phyloP scores from a whole-genome alignment of 2,329 filamentous ascomycete species.

The Fusarium ambrosium region DNA sequence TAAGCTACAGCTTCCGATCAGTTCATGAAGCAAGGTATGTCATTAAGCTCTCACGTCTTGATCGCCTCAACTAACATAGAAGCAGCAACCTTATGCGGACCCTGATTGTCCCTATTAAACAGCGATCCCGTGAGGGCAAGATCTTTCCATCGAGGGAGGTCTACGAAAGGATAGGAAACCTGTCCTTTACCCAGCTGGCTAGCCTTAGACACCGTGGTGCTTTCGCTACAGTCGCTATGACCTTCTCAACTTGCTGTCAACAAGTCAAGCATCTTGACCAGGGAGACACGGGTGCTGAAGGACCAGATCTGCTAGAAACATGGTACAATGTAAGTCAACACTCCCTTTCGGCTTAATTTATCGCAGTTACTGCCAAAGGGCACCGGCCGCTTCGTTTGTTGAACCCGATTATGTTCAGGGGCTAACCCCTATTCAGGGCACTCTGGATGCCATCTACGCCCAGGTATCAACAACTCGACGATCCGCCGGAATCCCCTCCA shows the following conservation, averaged over 20 bases:
- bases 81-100: conserved; percentile 78
- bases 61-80: conserved; percentile 3
- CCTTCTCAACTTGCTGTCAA: conserved; percentile 85
- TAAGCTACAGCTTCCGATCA: conserved; percentile 95
- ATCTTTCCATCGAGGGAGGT: conserved; percentile 66
- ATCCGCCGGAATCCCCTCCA: conserved; percentile 90
- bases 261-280: conserved; percentile 64
- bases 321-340: conserved; percentile 76
- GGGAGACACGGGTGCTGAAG: conserved; percentile 50
- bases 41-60: conserved; percentile 19
- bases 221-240: conserved; percentile 92
- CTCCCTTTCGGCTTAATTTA: neutral
- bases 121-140: conserved; percentile 57
- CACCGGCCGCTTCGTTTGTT: neutral
- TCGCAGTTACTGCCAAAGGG: neutral
- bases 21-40: conserved; percentile 90
- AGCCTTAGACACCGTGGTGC: conserved; percentile 90
- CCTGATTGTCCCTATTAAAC: conserved; percentile 68
- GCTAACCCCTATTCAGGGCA: conserved; percentile 59
- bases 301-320: conserved; percentile 62
- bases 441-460: conserved; percentile 77
- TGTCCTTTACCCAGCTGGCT: conserved; percentile 86
- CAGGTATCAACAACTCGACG: conserved; percentile 88
- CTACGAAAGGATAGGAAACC: conserved; percentile 75
- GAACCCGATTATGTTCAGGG: neutral